These are phyloP conservation scores for Clarireedia hainanense DNA, from an alignment of 2,329 filamentous ascomycete species.

Conservation along the genomic window DNA sequence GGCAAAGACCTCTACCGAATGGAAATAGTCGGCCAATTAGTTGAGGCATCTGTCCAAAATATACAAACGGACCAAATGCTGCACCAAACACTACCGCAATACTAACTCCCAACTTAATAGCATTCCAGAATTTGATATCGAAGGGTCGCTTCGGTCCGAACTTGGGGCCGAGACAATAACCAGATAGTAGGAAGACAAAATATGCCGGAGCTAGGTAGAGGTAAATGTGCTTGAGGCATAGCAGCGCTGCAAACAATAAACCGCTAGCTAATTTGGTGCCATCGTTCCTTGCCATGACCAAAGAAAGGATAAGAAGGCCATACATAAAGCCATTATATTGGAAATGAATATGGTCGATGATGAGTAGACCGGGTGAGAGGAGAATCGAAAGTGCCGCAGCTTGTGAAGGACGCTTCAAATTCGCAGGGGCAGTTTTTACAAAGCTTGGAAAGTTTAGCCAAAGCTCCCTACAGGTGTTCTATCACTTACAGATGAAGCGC, in stretches of 20 bases:
- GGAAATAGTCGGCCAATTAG: slow-evolving; percentile 81
- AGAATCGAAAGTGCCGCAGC: slow-evolving; percentile 83
- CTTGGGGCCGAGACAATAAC: slow-evolving; percentile 75
- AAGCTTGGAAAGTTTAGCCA: slow-evolving; percentile 45
- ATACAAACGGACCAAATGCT: slow-evolving; percentile 86
- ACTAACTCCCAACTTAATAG: slow-evolving; percentile 70
- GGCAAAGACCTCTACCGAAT: slow-evolving; percentile 86
- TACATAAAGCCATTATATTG: slow-evolving; percentile 99
- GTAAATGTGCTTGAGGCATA: slow-evolving; percentile 98
- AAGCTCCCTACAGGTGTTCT: slow-evolving; percentile 8
- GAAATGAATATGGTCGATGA: slow-evolving; percentile 98
- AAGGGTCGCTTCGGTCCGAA: slow-evolving; percentile 61
- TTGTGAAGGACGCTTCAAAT: slow-evolving; percentile 69
- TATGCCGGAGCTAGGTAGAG: slow-evolving; percentile 94
- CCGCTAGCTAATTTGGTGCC: slow-evolving; percentile 72
- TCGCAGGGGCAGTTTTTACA: slow-evolving; percentile 59
- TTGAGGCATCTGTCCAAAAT: slow-evolving; percentile 76
- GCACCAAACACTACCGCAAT: slow-evolving; percentile 63
- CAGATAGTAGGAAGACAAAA: slow-evolving; percentile 84
- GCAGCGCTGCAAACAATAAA: slow-evolving; percentile 70
- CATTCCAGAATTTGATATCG: slow-evolving; percentile 68
- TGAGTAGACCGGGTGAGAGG: slow-evolving; percentile 84
- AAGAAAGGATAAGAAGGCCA: slow-evolving; percentile 77
- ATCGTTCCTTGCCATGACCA: slow-evolving; percentile 71
- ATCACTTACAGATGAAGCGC: slow-evolving; percentile 63